phyloP scores from a whole-genome alignment of 2,329 filamentous ascomycete genomes.

The Aureobasidium sp. region DNA sequence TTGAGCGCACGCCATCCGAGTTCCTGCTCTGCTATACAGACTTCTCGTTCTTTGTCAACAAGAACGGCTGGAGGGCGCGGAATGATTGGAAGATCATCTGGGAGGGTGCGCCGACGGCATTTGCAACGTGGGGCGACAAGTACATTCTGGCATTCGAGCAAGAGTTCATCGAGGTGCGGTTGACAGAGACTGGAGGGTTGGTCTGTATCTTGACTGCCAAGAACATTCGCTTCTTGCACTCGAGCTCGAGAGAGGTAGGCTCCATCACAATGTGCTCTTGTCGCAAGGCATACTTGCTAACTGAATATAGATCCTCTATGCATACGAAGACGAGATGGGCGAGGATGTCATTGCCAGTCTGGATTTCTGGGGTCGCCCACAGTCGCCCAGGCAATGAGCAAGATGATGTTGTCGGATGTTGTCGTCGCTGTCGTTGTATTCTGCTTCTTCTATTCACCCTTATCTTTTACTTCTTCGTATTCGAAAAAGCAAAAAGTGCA shows the following conservation, averaged over 20 bases:
- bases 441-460: slow-evolving; percentile 1
- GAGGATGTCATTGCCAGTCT: slow-evolving; percentile 90
- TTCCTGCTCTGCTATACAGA: slow-evolving; percentile 98
- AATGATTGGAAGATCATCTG: slow-evolving; percentile 97
- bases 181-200: slow-evolving; percentile 82
- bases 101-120: slow-evolving; percentile 87
- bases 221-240: slow-evolving; percentile 96
- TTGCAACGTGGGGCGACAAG: slow-evolving; percentile 81
- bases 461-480: slow-evolving; percentile 6
- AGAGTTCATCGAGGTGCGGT: slow-evolving; percentile 93
- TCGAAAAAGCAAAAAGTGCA: neutral
- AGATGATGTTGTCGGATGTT: neutral
- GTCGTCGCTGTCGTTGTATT: slow-evolving; percentile 1
- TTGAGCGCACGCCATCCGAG: slow-evolving; percentile 92
- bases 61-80: slow-evolving; percentile 92
- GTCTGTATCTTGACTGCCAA: slow-evolving; percentile 94
- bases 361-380: slow-evolving; percentile 71
- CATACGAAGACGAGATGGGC: slow-evolving; percentile 90
- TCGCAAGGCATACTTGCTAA: neutral
- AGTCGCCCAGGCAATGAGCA: slow-evolving; percentile 16
- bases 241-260: slow-evolving; percentile 88
- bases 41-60: slow-evolving; percentile 98
- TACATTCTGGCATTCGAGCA: slow-evolving; percentile 97
- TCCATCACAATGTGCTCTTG: neutral
- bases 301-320: slow-evolving; percentile 73